Conservation (phyloP, 768 basidiomycete genomes). For the Suillus ampliporus region DNA sequence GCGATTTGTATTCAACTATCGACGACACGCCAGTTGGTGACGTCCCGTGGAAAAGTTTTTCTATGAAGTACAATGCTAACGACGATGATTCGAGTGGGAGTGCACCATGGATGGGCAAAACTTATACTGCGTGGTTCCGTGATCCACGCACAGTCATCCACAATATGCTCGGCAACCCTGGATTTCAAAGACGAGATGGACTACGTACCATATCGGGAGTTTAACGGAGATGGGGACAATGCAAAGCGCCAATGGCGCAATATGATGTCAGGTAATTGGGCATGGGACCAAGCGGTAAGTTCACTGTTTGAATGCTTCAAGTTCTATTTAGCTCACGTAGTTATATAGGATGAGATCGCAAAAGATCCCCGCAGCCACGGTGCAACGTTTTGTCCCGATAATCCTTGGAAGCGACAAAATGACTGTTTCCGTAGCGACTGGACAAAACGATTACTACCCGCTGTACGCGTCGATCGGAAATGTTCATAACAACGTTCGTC, state of each 20-base stretch:
- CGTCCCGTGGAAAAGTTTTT: no score
- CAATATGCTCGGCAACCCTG: constrained; percentile 27
- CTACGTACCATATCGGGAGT: constrained; percentile 19
- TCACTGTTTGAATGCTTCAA: background rate
- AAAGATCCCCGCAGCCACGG: constrained; percentile 17
- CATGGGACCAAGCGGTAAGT: constrained; percentile 12
- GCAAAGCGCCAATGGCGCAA: background rate
- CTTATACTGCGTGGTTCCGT: constrained; percentile 35
- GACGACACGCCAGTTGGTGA: no score
- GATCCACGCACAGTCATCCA: constrained; percentile 20
- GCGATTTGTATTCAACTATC: no score
- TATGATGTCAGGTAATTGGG: constrained; percentile 22
- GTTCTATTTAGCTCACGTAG: background rate
- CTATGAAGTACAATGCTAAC: no score
- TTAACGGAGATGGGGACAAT: background rate
- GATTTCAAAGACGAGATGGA: constrained; percentile 29
- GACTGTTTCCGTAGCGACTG: constrained; percentile 27
- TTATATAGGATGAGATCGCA: background rate
- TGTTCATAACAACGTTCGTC: constrained; percentile 23
- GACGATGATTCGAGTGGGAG: background rate
- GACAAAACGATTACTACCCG: constrained; percentile 32
- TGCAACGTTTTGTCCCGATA: constrained; percentile 23
- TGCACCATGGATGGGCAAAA: constrained; percentile 23
- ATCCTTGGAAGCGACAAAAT: constrained; percentile 34
- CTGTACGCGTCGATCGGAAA: constrained; percentile 27